Base-by-base conservation (phyloP, 495 filamentous ascomycete species). In the Xylaria palmicola region DNA sequence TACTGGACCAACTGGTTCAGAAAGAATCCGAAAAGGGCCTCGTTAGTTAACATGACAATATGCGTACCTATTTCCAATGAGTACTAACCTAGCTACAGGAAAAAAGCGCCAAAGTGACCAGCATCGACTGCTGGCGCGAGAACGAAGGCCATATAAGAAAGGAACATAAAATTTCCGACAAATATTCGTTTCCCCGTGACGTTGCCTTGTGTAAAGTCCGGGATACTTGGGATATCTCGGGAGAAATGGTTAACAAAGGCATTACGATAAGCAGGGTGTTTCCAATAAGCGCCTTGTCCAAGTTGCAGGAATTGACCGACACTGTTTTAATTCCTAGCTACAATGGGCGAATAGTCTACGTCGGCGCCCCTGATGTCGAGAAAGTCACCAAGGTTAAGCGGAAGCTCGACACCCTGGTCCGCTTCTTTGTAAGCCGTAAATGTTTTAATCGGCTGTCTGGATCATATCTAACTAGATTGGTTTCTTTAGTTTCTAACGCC, bases 381-480 rank as follows among this genome's bases (percentile, higher is more conserved):
- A 36, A 47, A 0, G 17, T 77, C 6, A 26, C 49, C 22, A 55
- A 52, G 19, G 73, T 65, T 7, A 37, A 70, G 24, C 52, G 56
- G 4, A 83, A 76, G 65, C 68, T 83, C 1, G 68, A 62, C 5
- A 69, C 68, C 13, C 34, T 81, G 22, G 65, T 69, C 1, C 67
- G 63, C 29, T 69, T 72, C 32, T 60, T 63, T 10, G 78, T 80
- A 48, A 71, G 74, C 69, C 32, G 0, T 5, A 15, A 45, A 0
- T 8, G 10, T 8, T 19, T 39, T 32, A 0, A n/a, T 44, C 29
- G 26, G 12, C 20, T 24, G 6, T 40, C 10, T 30, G 0, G 13
- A 5, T n/a, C 13, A 22, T 15, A 36, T 34, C 36, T 22, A 22
- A 49, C 48, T 52, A 56, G 13, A 0, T 43, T n/a, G n/a, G n/a